Conservation (phyloP, 768 basidiomycete genomes). For the Coprinellus aureogranulatus region DNA sequence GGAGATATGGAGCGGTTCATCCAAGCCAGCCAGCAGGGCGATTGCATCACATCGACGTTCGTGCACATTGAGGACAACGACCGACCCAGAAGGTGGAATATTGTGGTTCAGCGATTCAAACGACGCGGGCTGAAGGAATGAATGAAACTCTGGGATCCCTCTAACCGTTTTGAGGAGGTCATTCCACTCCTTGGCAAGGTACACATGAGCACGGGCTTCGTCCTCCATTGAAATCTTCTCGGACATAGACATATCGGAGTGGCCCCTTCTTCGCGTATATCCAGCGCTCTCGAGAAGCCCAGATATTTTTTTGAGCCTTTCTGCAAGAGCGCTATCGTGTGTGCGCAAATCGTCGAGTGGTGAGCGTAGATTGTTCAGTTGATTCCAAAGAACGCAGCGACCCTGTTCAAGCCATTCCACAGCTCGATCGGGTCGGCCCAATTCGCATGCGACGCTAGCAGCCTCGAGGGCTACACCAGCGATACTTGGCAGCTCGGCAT, state of each 20-base stretch:
- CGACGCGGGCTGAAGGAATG: slow-evolving; percentile 18
- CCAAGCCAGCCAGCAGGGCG: slow-evolving; percentile 6
- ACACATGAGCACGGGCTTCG: slow-evolving; percentile 11
- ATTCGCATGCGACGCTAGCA: no score
- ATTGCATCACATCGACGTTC: slow-evolving; percentile 19
- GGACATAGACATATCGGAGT: not conserved
- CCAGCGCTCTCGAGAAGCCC: slow-evolving; percentile 11
- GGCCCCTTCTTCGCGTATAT: not conserved
- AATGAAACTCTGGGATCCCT: slow-evolving; percentile 15
- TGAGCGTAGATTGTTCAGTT: slow-evolving; percentile 21
- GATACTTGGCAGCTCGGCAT: no score
- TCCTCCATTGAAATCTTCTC: slow-evolving; percentile 13
- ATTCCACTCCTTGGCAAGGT: slow-evolving; percentile 19
- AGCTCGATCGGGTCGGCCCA: slow-evolving; percentile 21
- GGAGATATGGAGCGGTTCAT: slow-evolving; percentile 11
- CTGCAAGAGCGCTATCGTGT: slow-evolving; percentile 11
- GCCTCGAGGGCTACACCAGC: no score
- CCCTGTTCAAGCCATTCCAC: slow-evolving; percentile 35
- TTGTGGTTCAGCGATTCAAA: not conserved
- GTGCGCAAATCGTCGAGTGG: slow-evolving; percentile 19
- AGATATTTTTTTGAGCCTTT: slow-evolving; percentile 10
- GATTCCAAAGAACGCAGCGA: slow-evolving; percentile 27
- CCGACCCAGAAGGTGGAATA: slow-evolving; percentile 13
- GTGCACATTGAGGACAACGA: slow-evolving; percentile 20
- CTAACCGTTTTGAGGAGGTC: slow-evolving; percentile 11